Conservation (phyloP, 2,329 filamentous ascomycete genomes). For the Botrytis fragariae region DNA sequence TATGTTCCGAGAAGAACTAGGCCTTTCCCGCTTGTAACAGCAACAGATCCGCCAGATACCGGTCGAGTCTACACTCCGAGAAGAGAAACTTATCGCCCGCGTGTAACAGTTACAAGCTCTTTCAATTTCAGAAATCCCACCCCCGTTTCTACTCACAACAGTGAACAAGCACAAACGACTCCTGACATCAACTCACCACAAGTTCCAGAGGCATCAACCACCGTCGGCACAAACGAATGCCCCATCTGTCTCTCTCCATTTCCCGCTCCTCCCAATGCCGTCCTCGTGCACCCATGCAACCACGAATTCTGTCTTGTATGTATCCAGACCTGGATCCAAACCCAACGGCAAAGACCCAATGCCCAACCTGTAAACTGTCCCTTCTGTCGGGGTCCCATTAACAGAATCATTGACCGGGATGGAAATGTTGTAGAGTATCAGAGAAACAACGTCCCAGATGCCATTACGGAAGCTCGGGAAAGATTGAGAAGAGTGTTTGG, state of each 20-base stretch:
- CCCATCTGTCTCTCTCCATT: neutral
- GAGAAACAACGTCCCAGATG: neutral
- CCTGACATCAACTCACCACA: neutral
- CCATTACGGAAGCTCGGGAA: neutral
- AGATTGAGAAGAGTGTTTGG: neutral
- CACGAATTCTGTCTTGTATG: constrained; percentile 1
- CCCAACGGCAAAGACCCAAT: neutral
- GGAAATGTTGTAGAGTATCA: neutral
- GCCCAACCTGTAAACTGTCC: neutral
- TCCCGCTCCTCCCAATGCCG: no score
- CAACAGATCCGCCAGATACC: neutral
- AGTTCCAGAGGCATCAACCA: neutral
- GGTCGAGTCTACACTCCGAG: neutral
- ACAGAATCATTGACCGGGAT: neutral
- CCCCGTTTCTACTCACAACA: no score
- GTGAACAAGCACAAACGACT: neutral
- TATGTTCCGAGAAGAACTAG: neutral
- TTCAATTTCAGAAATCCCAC: neutral
- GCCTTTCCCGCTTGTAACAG: neutral
- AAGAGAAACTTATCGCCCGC: neutral
- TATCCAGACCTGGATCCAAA: neutral
- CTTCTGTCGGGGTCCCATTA: neutral
- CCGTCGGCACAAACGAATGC: neutral
- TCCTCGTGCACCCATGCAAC: neutral
- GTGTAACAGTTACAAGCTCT: neutral